These are phyloP conservation scores for Candida arabinofermentans DNA, from an alignment of 805 yeast genomes.

Conservation along the genomic window DNA sequence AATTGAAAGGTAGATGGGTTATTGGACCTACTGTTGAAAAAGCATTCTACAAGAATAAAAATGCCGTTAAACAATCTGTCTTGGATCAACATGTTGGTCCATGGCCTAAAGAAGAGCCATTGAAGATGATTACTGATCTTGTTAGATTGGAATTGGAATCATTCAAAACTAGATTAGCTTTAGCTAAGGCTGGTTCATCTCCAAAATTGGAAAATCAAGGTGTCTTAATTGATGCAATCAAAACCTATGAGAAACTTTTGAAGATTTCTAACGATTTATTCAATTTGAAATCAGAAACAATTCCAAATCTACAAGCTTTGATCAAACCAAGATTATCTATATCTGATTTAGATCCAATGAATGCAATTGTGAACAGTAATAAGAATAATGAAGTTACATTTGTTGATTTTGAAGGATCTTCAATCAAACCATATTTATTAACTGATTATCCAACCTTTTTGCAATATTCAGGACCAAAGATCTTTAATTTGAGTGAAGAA, in stretches of 20 bases:
- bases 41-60: constrained; percentile 67
- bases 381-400: constrained; percentile 44
- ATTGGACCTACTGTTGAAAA: constrained; percentile 89
- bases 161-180: constrained; percentile 47
- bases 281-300: constrained; percentile 45
- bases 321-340: constrained; percentile 69
- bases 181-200: constrained; percentile 52
- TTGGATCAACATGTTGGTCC: constrained; percentile 67
- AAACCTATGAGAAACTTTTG: constrained; percentile 59
- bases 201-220: constrained; percentile 40
- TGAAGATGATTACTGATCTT: constrained; percentile 58
- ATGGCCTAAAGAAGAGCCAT: constrained; percentile 57
- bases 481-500: constrained; percentile 71
- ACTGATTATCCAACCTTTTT: constrained; percentile 80
- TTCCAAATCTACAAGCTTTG: constrained; percentile 60
- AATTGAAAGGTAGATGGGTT: constrained; percentile 68
- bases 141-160: constrained; percentile 66
- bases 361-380: constrained; percentile 61
- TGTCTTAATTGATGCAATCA: constrained; percentile 44
- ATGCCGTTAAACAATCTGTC: constrained; percentile 45
- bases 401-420: constrained; percentile 78
- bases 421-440: constrained; percentile 77
- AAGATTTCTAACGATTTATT: constrained; percentile 56
- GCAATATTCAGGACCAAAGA: constrained; percentile 83
- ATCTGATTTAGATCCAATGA: constrained; percentile 91